Evolutionary conservation across 75 land plant species (phyloP).

Genomic region (Pinus tabuliformis): DNA sequence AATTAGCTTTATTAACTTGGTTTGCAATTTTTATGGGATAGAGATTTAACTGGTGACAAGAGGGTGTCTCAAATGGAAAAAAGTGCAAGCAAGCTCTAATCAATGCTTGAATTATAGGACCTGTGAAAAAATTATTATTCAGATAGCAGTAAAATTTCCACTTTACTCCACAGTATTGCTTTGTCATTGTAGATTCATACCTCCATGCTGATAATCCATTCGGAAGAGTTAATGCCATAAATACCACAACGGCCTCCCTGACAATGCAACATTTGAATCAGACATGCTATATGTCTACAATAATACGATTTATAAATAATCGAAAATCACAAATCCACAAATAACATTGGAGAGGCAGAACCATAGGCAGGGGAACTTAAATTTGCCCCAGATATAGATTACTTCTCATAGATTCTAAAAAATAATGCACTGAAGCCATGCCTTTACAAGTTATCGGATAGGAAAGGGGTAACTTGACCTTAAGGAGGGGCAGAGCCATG

Average conservation of each 20-base stretch:
- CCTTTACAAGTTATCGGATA: neutral
- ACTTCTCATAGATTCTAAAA: neutral
- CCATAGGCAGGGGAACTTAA: neutral
- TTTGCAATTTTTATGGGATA: neutral
- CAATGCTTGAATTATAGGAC: neutral
- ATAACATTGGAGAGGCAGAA: neutral
- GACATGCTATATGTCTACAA: neutral
- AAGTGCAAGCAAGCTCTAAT: slow-evolving; percentile 2
- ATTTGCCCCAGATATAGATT: neutral
- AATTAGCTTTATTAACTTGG: neutral
- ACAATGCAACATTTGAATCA: slow-evolving; percentile 1
- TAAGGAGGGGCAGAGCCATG: neutral
- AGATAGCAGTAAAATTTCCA: neutral
- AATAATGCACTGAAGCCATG: neutral
- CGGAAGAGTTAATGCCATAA: slow-evolving; percentile 88
- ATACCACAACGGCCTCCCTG: slow-evolving; percentile 91
- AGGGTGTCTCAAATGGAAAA: neutral
- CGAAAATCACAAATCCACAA: slow-evolving; percentile 4
- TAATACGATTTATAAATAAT: neutral
- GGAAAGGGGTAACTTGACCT: neutral
- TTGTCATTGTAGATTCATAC: slow-evolving; percentile 23
- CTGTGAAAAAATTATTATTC: neutral
- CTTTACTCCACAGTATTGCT: neutral
- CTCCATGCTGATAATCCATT: slow-evolving; percentile 96
- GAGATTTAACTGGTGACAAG: neutral